These are phyloP conservation scores for Kluyveromyces starmeri DNA, from an alignment of 805 yeast genomes.

Conservation along the genomic window DNA sequence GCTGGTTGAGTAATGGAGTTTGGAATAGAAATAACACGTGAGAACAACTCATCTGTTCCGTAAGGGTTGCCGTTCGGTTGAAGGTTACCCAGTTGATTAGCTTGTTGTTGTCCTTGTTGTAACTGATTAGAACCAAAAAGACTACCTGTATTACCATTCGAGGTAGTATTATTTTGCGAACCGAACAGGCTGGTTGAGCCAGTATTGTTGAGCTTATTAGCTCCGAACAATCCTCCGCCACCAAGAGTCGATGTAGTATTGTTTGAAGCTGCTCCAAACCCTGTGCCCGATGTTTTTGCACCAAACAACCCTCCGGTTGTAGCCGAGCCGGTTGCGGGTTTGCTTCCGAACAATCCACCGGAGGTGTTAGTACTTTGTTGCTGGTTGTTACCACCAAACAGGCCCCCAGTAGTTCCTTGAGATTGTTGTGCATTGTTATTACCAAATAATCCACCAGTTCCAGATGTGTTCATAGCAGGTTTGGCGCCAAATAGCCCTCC, in stretches of 20 bases:
- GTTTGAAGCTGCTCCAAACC: slow-evolving; percentile 13
- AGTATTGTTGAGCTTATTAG: slow-evolving; percentile 1
- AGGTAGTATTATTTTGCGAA: slow-evolving; percentile 11
- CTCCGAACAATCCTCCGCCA: slow-evolving; percentile 5
- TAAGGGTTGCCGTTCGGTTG: slow-evolving; percentile 46
- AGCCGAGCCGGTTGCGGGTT: slow-evolving; percentile 22
- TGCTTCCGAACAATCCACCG: slow-evolving; percentile 36
- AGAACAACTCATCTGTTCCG: slow-evolving; percentile 66
- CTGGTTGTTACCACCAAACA: slow-evolving; percentile 19
- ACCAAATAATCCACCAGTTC: slow-evolving; percentile 39
- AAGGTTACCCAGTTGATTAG: slow-evolving; percentile 29
- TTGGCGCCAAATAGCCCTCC: slow-evolving; percentile 36
- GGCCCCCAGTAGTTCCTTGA: slow-evolving; percentile 15
- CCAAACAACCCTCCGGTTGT: slow-evolving; percentile 35
- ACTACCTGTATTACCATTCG: slow-evolving; percentile 31
- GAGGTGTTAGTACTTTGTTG: slow-evolving; percentile 17
- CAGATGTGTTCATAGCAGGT: slow-evolving; percentile 22
- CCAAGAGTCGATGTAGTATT: slow-evolving; percentile 11
- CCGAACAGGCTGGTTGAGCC: slow-evolving; percentile 31
- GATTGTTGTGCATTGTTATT: slow-evolving; percentile 19
- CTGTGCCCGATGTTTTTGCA: slow-evolving; percentile 19
- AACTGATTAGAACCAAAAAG: slow-evolving; percentile 32
- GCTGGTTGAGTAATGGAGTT: slow-evolving; percentile 32
- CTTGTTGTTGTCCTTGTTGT: slow-evolving; percentile 21
- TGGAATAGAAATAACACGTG: slow-evolving; percentile 28